Evolutionary conservation across 163 green algal genomes (phyloP), one percentile per base, ranked within the genome.

Genomic region (Chloromonas sp.): DNA sequence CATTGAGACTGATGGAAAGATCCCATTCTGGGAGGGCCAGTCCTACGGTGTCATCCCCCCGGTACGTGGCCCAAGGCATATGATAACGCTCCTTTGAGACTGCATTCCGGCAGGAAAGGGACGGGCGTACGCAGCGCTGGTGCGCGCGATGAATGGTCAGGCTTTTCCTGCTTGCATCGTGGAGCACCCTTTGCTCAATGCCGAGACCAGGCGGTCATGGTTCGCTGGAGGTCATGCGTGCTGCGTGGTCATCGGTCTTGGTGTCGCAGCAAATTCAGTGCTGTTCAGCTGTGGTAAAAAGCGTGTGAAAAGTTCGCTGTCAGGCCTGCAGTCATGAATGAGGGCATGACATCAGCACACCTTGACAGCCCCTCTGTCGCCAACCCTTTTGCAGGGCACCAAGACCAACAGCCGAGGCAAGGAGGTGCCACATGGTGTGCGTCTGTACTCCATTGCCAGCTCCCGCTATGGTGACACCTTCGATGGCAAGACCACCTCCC

Each of bases 381-480:
- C 36, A 36, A 36, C 36, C 36, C 13, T 70, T 77, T 82, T 66
- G 83, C 91, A 97, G 92, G 94, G 95, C 87, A 97, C 93, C 84
- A 98, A 98, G 92, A 89, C 98, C 15, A 99, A 98, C 95, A 94
- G 86, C 88, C 95, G 94, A 89, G 96, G 96, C 87, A 99, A 99
- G 95, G 95, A 98, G 92, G 94, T 99, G 83, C 94, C 94, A 62
- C 95, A 98, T 88, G 96, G 95, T 81, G 93, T 95, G 14, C 93
- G 97, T 81, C 95, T 99, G n/a, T 99, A 99, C 92, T 99, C 97
- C 87, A 99, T 99, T 83, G 97, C 96, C 82, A 95, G 95, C 76
- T 96, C 94, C 62, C 94, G 97, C 76, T 99, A 99, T 87, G 97
- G 97, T 83, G 97, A 99, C 91, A 85, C 84, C 76, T 99, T 98